Evolutionary conservation across 2,329 filamentous ascomycete genomes (phyloP).

Genomic region (Penicillium sp.): DNA sequence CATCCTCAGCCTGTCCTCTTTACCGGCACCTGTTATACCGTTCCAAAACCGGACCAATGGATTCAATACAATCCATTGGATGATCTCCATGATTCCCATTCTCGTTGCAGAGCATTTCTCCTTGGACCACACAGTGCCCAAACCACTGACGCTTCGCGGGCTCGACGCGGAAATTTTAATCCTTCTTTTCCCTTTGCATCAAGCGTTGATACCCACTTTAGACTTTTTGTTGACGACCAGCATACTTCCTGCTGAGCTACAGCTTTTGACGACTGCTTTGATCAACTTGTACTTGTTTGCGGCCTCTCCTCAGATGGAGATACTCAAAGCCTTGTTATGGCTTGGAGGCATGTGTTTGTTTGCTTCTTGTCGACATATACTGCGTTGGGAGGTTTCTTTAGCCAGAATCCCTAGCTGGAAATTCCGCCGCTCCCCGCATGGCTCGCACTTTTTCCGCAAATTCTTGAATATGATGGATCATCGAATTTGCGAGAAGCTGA

Average conservation of each 20-base stretch:
- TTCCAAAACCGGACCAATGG: conserved; percentile 56
- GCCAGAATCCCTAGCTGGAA: conserved; percentile 90
- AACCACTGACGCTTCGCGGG: conserved; percentile 32
- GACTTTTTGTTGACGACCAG: conserved; percentile 85
- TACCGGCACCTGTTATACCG: conserved; percentile 72
- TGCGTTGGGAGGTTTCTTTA: conserved; percentile 79
- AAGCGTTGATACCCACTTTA: conserved; percentile 69
- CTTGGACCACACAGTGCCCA: conserved; percentile 34
- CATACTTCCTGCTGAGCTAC: conserved; percentile 79
- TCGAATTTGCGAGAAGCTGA: conserved; percentile 51
- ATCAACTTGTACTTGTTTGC: conserved; percentile 79
- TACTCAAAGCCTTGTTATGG: conserved; percentile 83
- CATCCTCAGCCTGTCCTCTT: conserved; percentile 72
- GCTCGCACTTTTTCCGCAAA: conserved; percentile 36
- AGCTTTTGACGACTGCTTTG: conserved; percentile 77
- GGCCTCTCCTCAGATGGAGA: conserved; percentile 75
- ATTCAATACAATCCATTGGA: conserved; percentile 73
- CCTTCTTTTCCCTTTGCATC: conserved; percentile 79
- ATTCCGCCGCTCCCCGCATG: conserved; percentile 60
- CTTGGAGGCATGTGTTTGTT: conserved; percentile 75
- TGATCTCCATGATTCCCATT: conserved; percentile 69
- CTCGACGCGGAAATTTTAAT: conserved; percentile 59
- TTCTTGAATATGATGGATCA: conserved; percentile 44
- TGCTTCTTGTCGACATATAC: conserved; percentile 67
- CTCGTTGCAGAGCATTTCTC: conserved; percentile 48